phyloP scores from a whole-genome alignment of 176 grass and related monocot genomes.

The Cenchrus americanus region DNA sequence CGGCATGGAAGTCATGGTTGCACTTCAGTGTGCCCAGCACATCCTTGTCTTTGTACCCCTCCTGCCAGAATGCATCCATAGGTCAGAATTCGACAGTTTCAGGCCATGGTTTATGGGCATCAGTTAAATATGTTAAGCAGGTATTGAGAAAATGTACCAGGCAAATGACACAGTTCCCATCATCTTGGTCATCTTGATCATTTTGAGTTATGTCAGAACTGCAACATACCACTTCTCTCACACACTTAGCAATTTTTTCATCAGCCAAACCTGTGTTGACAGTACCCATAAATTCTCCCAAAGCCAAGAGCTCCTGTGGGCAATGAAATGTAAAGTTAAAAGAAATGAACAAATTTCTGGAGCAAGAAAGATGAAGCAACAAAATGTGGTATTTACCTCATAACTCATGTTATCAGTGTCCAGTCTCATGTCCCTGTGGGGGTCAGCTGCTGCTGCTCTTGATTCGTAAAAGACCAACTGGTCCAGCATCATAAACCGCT shows the following conservation, averaged over 20 bases:
- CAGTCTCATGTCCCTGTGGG: conserved; percentile 74
- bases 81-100: not conserved
- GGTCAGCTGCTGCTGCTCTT: conserved; percentile 67
- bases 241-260: conserved; percentile 63
- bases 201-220: conserved; percentile 43
- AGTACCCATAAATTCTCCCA: conserved; percentile 83
- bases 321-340: conserved; percentile 6
- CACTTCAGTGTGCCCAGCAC: conserved; percentile 63
- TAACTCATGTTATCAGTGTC: conserved; percentile 95
- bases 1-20: conserved; percentile 70
- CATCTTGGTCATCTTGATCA: conserved; percentile 58
- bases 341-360: conserved; percentile 2
- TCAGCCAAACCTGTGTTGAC: conserved; percentile 71
- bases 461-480: conserved; percentile 40
- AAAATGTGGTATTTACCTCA: conserved; percentile 57
- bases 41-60: conserved; percentile 76
- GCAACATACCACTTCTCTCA: conserved; percentile 67
- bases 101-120: not conserved
- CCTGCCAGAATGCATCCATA: conserved; percentile 49
- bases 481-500: conserved; percentile 56
- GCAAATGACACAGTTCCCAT: conserved; percentile 74
- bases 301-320: conserved; percentile 78
- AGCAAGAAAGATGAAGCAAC: not conserved
- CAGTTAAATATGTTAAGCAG: not conserved
- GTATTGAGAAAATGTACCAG: conserved; percentile 54